Base-by-base conservation (phyloP, 1,284 basidiomycete species). In the Cutaneotrichosporon mucoides region DNA sequence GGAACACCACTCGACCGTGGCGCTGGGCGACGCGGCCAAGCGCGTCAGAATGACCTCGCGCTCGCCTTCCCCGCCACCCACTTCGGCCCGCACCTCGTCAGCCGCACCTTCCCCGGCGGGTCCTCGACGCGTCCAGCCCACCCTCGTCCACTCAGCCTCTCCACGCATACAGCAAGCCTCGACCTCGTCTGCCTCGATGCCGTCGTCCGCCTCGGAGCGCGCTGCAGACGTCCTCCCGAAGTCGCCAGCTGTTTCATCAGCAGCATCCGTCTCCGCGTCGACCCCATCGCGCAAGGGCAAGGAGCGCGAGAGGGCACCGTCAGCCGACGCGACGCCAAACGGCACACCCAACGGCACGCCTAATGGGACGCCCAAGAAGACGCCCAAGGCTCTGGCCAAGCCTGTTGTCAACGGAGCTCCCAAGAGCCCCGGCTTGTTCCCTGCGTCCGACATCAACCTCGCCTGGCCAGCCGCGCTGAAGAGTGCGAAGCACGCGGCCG, bases 401-500 rank as follows among this genome's bases (percentile, higher is more conserved):
- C 6, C 41, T 5, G 13, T 24, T 13, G 49, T 24, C 34, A 49
- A 48, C 2, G 46, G 9, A 33, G 13, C 37, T 11, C 16, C 46
- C 46, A 16, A 15, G 13, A 45, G 16, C 35, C 38, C 33, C 4
- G 4, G n/a, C 15, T 33, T 36, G 16, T 4, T 46, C 10, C 12
- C 37, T 8, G 15, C 50, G 15, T 36, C 15, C 9, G 58, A 57
- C 1, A 49, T 73, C 44, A 64, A 69, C 38, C 59, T 73, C 13
- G 9, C 60, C 15, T 76, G 72, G 71, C 73, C 75, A 1, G 61
- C 60, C 15, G 42, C 51, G 2, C 58, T 73, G 3, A n/a, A 13
- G 2, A 24, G 24, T 24, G 41, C 41, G 12, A 66, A 65, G 42
- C 49, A 45, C 33, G 57, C 67, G 0, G 69, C 76, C 0, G 95